A percentile compares a stretch with the other conserved stretches of the same genome.
Evolutionary conservation across 208 protist species (phyloP).

Genomic region (Angomonas deanei): DNA sequence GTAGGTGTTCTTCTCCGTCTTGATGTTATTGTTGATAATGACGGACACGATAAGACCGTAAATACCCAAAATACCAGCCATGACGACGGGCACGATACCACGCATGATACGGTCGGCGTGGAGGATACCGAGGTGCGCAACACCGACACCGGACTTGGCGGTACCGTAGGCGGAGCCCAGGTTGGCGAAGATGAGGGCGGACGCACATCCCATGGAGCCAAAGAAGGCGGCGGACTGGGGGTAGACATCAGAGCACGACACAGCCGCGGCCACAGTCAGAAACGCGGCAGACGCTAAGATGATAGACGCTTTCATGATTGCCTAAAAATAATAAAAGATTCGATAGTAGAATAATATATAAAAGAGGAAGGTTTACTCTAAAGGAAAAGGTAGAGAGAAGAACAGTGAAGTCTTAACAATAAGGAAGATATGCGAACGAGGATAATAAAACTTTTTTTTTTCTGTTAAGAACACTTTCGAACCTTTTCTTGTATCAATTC

Average conservation of each 20-base stretch:
- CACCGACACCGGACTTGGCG: slow-evolving; percentile 96
- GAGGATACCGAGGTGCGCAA: slow-evolving; percentile 96
- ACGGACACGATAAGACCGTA: slow-evolving; percentile 99
- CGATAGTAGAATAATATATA: not conserved
- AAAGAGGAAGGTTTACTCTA: not conserved
- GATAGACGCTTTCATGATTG: not conserved
- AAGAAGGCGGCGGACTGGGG: slow-evolving; percentile 93
- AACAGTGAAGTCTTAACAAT: no score
- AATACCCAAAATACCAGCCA: slow-evolving; percentile 98
- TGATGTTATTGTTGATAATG: slow-evolving; percentile 93
- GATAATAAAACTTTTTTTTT: not conserved
- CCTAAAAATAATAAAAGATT: not conserved
- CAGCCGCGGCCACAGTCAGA: slow-evolving; percentile 23
- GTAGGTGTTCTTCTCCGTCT: slow-evolving; percentile 58
- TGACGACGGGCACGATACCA: slow-evolving; percentile 89
- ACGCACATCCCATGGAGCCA: slow-evolving; percentile 93
- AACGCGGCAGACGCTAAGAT: not conserved
- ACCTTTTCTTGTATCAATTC: not conserved
- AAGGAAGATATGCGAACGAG: not conserved
- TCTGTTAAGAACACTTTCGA: not conserved
- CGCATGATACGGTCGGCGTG: slow-evolving; percentile 94
- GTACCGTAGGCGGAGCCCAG: slow-evolving; percentile 98
- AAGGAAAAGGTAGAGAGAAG: not conserved
- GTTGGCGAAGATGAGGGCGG: slow-evolving; percentile 90
- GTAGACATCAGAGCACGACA: slow-evolving; percentile 66